These are phyloP conservation scores for Syncephalastrum monosporum DNA, from an alignment of 371 early-diverging fungal species.

Conservation along the genomic window DNA sequence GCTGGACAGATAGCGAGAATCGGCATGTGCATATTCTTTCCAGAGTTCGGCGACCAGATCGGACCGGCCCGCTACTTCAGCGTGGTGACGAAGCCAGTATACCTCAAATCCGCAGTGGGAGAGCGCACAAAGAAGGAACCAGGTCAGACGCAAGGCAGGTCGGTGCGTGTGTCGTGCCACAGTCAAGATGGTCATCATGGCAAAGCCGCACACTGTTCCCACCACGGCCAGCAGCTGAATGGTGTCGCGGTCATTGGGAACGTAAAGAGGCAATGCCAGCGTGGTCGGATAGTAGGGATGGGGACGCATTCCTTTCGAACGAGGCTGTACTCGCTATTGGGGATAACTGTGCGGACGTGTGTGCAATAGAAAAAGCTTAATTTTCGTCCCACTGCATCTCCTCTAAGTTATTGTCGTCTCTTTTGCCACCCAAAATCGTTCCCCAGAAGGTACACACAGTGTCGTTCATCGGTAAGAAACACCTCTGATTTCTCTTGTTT, in stretches of 20 bases:
- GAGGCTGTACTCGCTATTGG: too few relatives aligned
- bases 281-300: constrained; percentile 64
- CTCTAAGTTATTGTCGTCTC: too few relatives aligned
- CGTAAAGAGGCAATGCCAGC: constrained; percentile 51
- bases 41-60: constrained; percentile 77
- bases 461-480: too few relatives aligned
- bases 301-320: constrained; percentile 35
- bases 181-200: constrained; percentile 26
- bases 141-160: constrained; percentile 55
- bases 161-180: background rate
- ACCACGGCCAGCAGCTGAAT: constrained; percentile 37
- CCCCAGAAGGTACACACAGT: too few relatives aligned
- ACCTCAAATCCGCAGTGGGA: constrained; percentile 89
- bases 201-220: constrained; percentile 26
- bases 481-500: too few relatives aligned
- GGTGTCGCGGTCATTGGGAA: constrained; percentile 32
- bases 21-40: constrained; percentile 90
- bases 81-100: constrained; percentile 73
- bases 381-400: too few relatives aligned
- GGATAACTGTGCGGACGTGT: too few relatives aligned
- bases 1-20: constrained; percentile 81
- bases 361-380: too few relatives aligned
- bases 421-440: too few relatives aligned
- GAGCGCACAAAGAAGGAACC: constrained; percentile 77
- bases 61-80: constrained; percentile 62